These are phyloP conservation scores for Candida awuae DNA, from an alignment of 805 yeast species.

Conservation along the genomic window DNA sequence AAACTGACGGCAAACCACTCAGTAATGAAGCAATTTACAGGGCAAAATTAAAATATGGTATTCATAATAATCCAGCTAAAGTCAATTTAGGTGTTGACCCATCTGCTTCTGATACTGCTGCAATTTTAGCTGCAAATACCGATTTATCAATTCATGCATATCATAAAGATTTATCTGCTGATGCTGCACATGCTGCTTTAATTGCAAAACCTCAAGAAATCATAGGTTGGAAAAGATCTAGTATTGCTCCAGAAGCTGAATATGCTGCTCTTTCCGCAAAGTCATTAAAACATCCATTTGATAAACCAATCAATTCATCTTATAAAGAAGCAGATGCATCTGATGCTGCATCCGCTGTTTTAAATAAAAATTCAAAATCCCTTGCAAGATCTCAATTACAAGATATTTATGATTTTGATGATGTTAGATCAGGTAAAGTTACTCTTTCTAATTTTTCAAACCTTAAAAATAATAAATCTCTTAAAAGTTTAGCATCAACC, in stretches of 20 bases:
- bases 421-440: conserved; percentile 33
- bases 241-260: conserved; percentile 39
- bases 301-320: conserved; percentile 11
- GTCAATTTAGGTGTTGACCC: conserved; percentile 55
- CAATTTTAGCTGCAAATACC: conserved; percentile 61
- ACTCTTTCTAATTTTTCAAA: conserved; percentile 25
- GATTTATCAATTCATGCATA: conserved; percentile 59
- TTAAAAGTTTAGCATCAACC: conserved; percentile 12
- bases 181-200: conserved; percentile 61
- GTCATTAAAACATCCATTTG: conserved; percentile 27
- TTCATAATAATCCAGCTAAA: conserved; percentile 44
- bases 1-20: conserved; percentile 60
- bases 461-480: conserved; percentile 11
- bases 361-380: conserved; percentile 22
- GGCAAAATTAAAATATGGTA: conserved; percentile 64
- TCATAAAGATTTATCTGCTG: conserved; percentile 50
- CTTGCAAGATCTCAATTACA: conserved; percentile 33
- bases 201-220: conserved; percentile 39
- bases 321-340: conserved; percentile 27
- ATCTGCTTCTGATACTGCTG: conserved; percentile 69
- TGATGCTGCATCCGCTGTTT: conserved; percentile 38
- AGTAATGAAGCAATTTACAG: conserved; percentile 69
- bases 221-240: conserved; percentile 40
- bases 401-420: conserved; percentile 37
- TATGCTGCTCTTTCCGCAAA: conserved; percentile 35